Evolutionary conservation across 495 filamentous ascomycete genomes (phyloP).

Genomic region (Physcia stellaris): DNA sequence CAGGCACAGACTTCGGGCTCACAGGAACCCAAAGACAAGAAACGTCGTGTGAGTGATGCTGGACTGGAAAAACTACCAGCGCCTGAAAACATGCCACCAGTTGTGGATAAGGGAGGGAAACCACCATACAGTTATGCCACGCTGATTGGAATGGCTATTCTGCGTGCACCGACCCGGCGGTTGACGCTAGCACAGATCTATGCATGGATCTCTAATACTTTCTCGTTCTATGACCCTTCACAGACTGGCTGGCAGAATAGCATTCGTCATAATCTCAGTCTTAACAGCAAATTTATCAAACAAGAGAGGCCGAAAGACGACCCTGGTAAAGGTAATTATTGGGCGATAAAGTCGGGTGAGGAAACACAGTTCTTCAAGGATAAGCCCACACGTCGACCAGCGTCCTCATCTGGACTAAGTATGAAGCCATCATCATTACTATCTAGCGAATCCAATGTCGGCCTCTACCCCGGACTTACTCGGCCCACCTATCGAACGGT

Average conservation of each 20-base stretch:
- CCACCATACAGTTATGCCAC: constrained; percentile 85
- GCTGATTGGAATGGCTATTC: constrained; percentile 94
- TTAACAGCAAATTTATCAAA: constrained; percentile 96
- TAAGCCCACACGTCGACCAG: constrained; percentile 50
- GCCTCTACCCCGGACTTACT: constrained; percentile 1
- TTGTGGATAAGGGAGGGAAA: constrained; percentile 81
- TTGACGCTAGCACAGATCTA: constrained; percentile 95
- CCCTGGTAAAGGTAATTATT: constrained; percentile 97
- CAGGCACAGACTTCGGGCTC: too few relatives aligned
- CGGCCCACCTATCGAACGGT: neutral
- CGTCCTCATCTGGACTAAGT: constrained; percentile 17
- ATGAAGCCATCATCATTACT: constrained; percentile 10
- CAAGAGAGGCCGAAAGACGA: constrained; percentile 95
- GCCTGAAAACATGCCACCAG: constrained; percentile 60
- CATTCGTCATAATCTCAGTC: constrained; percentile 93
- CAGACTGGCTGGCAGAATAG: constrained; percentile 97
- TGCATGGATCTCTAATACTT: constrained; percentile 96
- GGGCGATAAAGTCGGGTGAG: constrained; percentile 78
- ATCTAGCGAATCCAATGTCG: constrained; percentile 10
- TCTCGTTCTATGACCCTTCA: constrained; percentile 66
- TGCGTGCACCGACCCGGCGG: constrained; percentile 69
- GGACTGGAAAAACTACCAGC: constrained; percentile 42
- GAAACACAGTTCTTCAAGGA: constrained; percentile 82
- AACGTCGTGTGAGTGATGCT: constrained; percentile 37
- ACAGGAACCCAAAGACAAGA: constrained; percentile 49